Conservation (phyloP, 1,284 basidiomycete genomes). For the Athelia psychrophila region DNA sequence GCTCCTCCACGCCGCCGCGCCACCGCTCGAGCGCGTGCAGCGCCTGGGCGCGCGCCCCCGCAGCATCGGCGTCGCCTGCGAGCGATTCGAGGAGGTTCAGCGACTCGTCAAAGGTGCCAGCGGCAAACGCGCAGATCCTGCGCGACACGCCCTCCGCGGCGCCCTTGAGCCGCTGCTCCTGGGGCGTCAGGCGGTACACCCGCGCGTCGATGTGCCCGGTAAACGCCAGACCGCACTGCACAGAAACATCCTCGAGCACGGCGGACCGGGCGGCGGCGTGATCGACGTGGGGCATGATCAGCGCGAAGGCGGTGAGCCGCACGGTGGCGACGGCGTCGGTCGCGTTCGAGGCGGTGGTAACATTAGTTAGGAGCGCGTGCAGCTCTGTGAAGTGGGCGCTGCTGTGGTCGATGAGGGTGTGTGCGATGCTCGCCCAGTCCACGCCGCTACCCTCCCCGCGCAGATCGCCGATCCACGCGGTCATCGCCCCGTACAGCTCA, state of each 20-base stretch:
- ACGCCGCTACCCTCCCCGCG: not conserved
- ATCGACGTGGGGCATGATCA: not conserved
- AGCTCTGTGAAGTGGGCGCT: not conserved
- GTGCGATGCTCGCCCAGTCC: not conserved
- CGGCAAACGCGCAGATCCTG: not conserved
- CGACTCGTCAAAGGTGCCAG: not conserved
- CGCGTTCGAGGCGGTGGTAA: not conserved
- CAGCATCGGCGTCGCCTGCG: not conserved
- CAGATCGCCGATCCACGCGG: not conserved
- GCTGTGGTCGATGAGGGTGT: not conserved
- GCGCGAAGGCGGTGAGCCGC: not conserved
- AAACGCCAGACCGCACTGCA: not conserved
- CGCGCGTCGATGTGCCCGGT: not conserved
- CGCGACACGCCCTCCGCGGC: not conserved
- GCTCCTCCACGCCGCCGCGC: not conserved
- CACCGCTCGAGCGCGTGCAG: not conserved
- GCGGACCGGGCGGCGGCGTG: not conserved
- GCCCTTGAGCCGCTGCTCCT: not conserved
- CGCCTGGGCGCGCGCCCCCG: not conserved
- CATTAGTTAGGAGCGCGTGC: conserved; percentile 2
- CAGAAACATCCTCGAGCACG: not conserved
- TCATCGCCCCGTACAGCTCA: not conserved
- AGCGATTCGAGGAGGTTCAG: not conserved
- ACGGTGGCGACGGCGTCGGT: not conserved
- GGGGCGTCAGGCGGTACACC: not conserved